Evolutionary conservation across 495 filamentous ascomycete species (phyloP), one percentile per base, ranked within the genome.

Genomic region (Penicillium tannophilum): DNA sequence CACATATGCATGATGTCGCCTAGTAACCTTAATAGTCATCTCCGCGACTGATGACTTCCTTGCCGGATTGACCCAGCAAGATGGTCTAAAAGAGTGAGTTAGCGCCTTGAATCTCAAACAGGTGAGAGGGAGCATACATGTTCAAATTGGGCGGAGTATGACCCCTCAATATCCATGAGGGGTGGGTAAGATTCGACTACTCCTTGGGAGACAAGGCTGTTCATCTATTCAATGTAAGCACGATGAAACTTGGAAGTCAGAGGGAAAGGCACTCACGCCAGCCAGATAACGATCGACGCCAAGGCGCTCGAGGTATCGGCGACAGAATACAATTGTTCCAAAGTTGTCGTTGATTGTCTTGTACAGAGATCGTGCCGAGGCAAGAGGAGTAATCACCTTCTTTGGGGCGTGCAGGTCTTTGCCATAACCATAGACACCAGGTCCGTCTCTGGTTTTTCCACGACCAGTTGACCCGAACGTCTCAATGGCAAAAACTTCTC

Each of bases 301-400:
- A 51, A 88, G 72, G 31, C 86, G 79, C 60, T 88, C 86, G 35
- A 88, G 77, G 63, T 86, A 87, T 26, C 85, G 82, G 39, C 86
- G 74, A 56, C 79, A 85, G 58, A 85, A 88, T 9, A 84, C 83
- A 54, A 88, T 65, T 2, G 84, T 80, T 16, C 84, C 84, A 58
- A 88, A 88, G 57, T 88, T 87, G 54, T 85, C 83, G 19, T 82
- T 82, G 60, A 88, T 87, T 4, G 76, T 82, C 62, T 81, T 83
- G 65, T 84, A 69, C 11, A 88, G 70, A 48, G 76, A 81, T 68
- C 80, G 79, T n/a, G 85, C 85, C 2, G 78, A 79, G 7, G 83
- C 76, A 30, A 87, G 77, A 52, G 76, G 74, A 52, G 84, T 72
- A 16, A 73, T 72, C 19, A 81, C 74, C 47, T 63, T 80, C 43